These are phyloP conservation scores for Cinnamomum micranthum DNA, from an alignment of 164 flowering plant genomes.

Conservation along the genomic window DNA sequence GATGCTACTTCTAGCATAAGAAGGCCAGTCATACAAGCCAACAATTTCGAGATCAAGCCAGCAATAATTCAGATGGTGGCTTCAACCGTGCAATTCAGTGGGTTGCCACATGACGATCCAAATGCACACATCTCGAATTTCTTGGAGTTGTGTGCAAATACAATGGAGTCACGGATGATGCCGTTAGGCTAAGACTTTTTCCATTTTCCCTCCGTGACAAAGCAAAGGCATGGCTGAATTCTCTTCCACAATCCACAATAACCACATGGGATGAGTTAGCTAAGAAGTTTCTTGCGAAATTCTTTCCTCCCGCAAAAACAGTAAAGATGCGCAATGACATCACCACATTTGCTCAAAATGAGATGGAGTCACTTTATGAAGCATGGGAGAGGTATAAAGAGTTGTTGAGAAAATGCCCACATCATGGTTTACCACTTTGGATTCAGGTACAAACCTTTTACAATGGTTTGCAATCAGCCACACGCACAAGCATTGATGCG, in stretches of 20 bases:
- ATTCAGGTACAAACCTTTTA: neutral
- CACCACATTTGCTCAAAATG: neutral
- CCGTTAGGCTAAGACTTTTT: slow-evolving; percentile 6
- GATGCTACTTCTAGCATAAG: too few relatives aligned
- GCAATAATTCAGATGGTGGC: neutral
- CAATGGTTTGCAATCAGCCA: neutral
- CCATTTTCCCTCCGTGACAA: slow-evolving; percentile 13
- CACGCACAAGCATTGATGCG: neutral
- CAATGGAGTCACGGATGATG: slow-evolving; percentile 12
- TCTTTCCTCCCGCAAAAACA: neutral
- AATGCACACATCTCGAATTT: slow-evolving; percentile 6
- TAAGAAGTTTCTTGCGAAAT: neutral
- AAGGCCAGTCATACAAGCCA: too few relatives aligned
- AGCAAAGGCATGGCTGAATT: neutral
- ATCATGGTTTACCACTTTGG: slow-evolving; percentile 2
- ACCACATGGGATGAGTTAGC: slow-evolving; percentile 5
- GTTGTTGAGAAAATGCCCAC: slow-evolving; percentile 3
- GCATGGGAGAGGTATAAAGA: slow-evolving; percentile 16
- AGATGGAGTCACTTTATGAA: slow-evolving; percentile 6
- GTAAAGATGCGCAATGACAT: slow-evolving; percentile 3
- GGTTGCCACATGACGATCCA: slow-evolving; percentile 9
- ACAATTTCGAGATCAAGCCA: too few relatives aligned
- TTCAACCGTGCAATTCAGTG: slow-evolving; percentile 1
- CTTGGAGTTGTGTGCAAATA: slow-evolving; percentile 7
- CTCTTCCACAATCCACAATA: neutral